Base-by-base conservation (phyloP, 495 filamentous ascomycete genomes). In the Staphylotrichum tortipilum region DNA sequence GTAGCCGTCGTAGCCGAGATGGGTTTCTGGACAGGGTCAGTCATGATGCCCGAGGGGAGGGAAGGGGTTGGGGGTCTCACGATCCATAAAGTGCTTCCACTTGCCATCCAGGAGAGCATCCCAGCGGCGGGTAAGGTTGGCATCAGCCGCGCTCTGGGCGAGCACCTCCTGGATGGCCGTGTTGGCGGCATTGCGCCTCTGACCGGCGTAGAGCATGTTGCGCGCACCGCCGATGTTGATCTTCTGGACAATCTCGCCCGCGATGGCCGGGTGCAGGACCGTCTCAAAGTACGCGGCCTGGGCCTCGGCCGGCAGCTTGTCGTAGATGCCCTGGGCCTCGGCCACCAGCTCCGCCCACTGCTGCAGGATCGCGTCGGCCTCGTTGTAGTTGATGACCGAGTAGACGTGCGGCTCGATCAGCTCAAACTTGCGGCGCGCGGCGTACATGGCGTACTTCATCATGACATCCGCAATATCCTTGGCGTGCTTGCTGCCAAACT, bases 31-130 rank as follows among this genome's bases (percentile, higher is more conserved):
- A 24, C 11, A 44, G 41, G 45, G 29, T 52, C 12, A 56, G 44
- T 48, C 23, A 53, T 46, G 22, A 18, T 26, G 14, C 12, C 23
- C 38, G 18, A 12, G 1, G 1, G 3, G 26, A 12, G 6, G 26
- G 8, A 10, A 10, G 7, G 9, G 23, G 22, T 19, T n/a, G 3
- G 3, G 14, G 7, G 42, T 22, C 69, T 65, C 58, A 74, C 72
- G 75, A 54, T 84, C 81, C 64, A 86, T 78, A 63, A 89, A 82
- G 61, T 83, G 78, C 59, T 75, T 78, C 84, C 85, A 89, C 65
- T 86, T 88, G 0, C 84, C 84, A 40, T 70, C 69, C 0, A 86
- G 62, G 14, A 88, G 65, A 3, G 66, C 65, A 59, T 88, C 78
- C 64, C 85, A 88, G 44, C 72, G 64, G 40, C 71, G 64, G 4